A percentile compares a stretch with the other conserved stretches of the same genome.
phyloP scores from a whole-genome alignment of 164 flowering plant genomes.

The Liriodendron chinense region DNA sequence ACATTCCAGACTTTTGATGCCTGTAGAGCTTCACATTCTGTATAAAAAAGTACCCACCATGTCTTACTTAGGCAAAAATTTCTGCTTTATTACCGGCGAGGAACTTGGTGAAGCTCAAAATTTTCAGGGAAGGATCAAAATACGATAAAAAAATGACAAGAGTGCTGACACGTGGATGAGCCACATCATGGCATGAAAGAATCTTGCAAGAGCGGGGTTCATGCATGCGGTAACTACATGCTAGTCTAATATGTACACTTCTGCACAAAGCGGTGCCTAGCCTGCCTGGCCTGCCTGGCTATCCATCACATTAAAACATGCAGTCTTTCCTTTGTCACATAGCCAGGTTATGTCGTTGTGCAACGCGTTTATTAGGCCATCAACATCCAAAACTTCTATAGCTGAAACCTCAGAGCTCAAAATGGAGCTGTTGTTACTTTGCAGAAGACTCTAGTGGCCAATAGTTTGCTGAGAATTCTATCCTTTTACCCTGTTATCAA shows the following conservation, averaged over 20 bases:
- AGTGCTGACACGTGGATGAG: neutral
- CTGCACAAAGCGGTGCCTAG: neutral
- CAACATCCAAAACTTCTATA: slow-evolving; percentile 1
- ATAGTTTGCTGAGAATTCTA: too few relatives aligned
- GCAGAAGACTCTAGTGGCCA: too few relatives aligned
- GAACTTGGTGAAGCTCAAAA: neutral
- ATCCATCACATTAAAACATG: neutral
- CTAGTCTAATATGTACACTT: neutral
- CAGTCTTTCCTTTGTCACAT: neutral
- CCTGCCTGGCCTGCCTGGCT: neutral
- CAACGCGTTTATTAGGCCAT: neutral
- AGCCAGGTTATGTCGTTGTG: neutral
- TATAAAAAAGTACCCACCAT: neutral
- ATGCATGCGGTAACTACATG: neutral
- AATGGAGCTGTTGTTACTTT: neutral
- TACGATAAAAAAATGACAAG: neutral
- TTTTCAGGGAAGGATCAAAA: neutral
- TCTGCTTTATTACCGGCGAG: neutral
- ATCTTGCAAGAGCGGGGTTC: neutral
- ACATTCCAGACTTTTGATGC: too few relatives aligned
- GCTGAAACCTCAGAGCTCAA: neutral
- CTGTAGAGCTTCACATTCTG: neutral
- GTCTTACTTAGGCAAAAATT: neutral
- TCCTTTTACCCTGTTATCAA: neutral
- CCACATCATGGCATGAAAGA: neutral